Evolutionary conservation across 2,329 filamentous ascomycete genomes (phyloP).

Genomic region (Penicillium sp.): DNA sequence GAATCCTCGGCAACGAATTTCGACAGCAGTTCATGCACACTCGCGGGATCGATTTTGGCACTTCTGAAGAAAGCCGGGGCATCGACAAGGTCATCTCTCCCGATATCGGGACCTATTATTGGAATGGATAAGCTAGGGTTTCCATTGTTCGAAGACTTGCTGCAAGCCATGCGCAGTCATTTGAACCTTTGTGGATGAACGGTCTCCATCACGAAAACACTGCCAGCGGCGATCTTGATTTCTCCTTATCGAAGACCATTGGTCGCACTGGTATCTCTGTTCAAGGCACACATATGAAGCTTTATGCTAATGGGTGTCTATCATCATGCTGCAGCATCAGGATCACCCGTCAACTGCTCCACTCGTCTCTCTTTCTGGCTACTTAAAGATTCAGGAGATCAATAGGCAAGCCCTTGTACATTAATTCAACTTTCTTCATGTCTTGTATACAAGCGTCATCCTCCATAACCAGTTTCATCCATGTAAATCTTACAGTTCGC

Average conservation of each 20-base stretch:
- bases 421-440: background rate
- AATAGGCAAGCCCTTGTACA: conserved; percentile 4
- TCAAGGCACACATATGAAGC: background rate
- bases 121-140: background rate
- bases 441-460: background rate
- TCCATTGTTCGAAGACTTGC: background rate
- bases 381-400: background rate
- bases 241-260: background rate
- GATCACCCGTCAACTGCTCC: background rate
- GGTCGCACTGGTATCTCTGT: background rate
- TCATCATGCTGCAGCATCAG: background rate
- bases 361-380: background rate
- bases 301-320: background rate
- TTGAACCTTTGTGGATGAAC: background rate
- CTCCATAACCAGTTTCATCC: background rate
- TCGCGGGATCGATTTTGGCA: background rate
- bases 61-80: background rate
- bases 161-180: conserved; percentile 2
- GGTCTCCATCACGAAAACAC: background rate
- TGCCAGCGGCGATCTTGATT: background rate
- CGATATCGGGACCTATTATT: background rate
- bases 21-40: background rate
- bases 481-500: background rate
- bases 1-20: background rate
- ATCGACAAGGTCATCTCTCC: background rate